phyloP scores from a whole-genome alignment of 768 basidiomycete species.

The Auriscalpium microsporum region DNA sequence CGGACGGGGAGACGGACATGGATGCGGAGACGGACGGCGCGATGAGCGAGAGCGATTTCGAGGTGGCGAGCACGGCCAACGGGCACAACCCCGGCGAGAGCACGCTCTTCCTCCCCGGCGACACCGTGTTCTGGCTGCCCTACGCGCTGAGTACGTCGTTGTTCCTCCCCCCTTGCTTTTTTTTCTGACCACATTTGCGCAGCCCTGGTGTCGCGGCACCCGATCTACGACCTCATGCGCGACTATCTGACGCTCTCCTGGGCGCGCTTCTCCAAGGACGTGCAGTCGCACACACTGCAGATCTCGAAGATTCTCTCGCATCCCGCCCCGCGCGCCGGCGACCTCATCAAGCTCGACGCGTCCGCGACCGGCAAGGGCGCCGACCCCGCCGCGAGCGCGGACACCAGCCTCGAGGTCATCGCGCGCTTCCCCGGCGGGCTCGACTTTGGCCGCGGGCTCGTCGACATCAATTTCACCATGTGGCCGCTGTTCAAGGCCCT shows the following conservation, averaged over 20 bases:
- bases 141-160: slow-evolving; percentile 72
- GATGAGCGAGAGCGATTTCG: slow-evolving; percentile 82
- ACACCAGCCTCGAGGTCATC: slow-evolving; percentile 66
- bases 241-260: slow-evolving; percentile 94
- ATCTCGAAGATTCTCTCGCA: slow-evolving; percentile 83
- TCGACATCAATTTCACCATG: slow-evolving; percentile 93
- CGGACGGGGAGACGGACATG: slow-evolving; percentile 63
- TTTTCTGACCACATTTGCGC: slow-evolving; percentile 3
- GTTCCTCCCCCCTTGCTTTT: slow-evolving; percentile 3
- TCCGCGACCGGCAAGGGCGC: slow-evolving; percentile 43
- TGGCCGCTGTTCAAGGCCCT: slow-evolving; percentile 94
- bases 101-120: slow-evolving; percentile 79
- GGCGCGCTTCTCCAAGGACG: slow-evolving; percentile 92
- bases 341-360: slow-evolving; percentile 79
- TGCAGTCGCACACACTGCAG: slow-evolving; percentile 85
- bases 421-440: slow-evolving; percentile 90
- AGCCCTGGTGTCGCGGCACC: slow-evolving; percentile 87
- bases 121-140: slow-evolving; percentile 92
- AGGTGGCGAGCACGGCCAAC: slow-evolving; percentile 63
- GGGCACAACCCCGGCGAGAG: slow-evolving; percentile 83
- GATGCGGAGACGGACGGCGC: slow-evolving; percentile 63
- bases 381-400: slow-evolving; percentile 34
- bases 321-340: slow-evolving; percentile 81
- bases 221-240: slow-evolving; percentile 91
- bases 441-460: slow-evolving; percentile 84